Base-by-base conservation (phyloP, 805 yeast species). In the Pichia occidentalis region DNA sequence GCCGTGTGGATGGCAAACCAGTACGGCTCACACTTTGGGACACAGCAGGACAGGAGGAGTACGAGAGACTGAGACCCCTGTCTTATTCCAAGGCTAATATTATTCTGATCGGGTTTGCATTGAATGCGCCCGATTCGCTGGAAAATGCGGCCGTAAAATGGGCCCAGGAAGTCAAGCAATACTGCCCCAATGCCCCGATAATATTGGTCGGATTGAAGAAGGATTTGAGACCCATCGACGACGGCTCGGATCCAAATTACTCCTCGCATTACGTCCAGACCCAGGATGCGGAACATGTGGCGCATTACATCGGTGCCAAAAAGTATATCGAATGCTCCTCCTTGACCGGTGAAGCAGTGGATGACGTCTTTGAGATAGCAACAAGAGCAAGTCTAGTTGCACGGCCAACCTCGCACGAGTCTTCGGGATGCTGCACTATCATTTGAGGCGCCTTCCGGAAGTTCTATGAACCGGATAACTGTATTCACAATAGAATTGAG, bases 41-140 rank as follows among this genome's bases (percentile, higher is more conserved):
- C 57, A 87, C 96, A 1, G 96, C 97, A 4, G 97, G 97, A 3
- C 96, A 87, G 61, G 97, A 87, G 63, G 97, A 87, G 60, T 87
- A 87, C 56, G 96, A 87, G 56, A 65, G 96, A 42, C 65, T 88
- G 42, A 73, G 96, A 44, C 96, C 96, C 1, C 65, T 88, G 47
- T 82, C 95, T 17, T 88, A 88, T 54, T 75, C 88, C 9, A 81
- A 85, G 51, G 94, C 96, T 2, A 84, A 88, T 58, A 83, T 85
- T 39, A 80, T 88, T 36, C 63, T 87, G 38, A 80, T 87, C 37
- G 96, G 90, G 0, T 88, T 84, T 62, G 85, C 96, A 0, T 66
- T 87, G 14, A 85, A 88, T 56, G 78, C 76, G 20, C 87, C 85
- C 1, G 96, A 88, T 50, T 84, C 95, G 0, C 63, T 88, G 34